Evolutionary conservation across 176 grass and related monocot genomes (phyloP).

Genomic region (maize (Zea mays)): DNA sequence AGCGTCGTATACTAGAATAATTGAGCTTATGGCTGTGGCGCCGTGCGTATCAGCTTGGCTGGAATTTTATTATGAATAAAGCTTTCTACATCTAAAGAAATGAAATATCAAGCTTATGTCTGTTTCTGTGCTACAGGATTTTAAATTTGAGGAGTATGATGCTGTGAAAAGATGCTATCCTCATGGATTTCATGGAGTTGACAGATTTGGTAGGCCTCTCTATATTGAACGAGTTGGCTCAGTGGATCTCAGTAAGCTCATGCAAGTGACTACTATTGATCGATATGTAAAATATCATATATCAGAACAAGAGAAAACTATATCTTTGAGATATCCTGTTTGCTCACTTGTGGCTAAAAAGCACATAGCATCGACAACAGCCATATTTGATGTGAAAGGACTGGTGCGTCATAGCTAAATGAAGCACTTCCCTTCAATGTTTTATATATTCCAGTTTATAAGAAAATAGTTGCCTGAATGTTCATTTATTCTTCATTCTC

Average conservation of each 20-base stretch:
- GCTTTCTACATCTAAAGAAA: background rate
- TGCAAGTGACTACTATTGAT: constrained; percentile 66
- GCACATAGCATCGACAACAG: constrained; percentile 76
- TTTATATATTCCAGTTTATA: constrained; percentile 27
- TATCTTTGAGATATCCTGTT: constrained; percentile 77
- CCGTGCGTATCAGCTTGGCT: background rate
- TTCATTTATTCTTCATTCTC: constrained; percentile 30
- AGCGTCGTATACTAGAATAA: background rate
- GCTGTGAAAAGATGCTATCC: constrained; percentile 85
- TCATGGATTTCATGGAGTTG: constrained; percentile 94
- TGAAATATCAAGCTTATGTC: background rate
- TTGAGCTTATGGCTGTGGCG: background rate
- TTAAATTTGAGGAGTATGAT: constrained; percentile 82
- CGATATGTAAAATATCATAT: constrained; percentile 92
- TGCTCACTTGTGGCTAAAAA: constrained; percentile 81
- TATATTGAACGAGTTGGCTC: constrained; percentile 86
- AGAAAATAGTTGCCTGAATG: constrained; percentile 33
- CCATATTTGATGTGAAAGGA: constrained; percentile 86
- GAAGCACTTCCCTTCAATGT: constrained; percentile 11
- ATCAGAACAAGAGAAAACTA: constrained; percentile 87
- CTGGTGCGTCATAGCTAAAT: constrained; percentile 56
- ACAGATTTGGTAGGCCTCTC: constrained; percentile 79
- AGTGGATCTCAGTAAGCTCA: constrained; percentile 63
- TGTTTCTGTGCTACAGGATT: constrained; percentile 62
- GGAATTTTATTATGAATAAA: background rate